phyloP scores from a whole-genome alignment of 2,329 filamentous ascomycete species.

The Neobulgaria alba region DNA sequence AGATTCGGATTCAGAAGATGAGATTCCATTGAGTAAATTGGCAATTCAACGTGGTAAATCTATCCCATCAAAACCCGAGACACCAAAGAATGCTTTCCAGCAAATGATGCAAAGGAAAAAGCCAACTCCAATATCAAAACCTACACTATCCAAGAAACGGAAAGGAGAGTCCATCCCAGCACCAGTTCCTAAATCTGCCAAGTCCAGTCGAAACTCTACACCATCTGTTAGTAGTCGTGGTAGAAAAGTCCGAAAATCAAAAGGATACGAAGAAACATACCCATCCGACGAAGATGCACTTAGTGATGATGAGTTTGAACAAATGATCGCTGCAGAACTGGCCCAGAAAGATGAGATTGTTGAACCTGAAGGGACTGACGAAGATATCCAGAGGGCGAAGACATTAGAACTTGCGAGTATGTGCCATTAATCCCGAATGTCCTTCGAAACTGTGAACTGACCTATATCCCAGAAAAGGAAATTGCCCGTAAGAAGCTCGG shows the following conservation, averaged over 20 bases:
- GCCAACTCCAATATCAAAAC: slow-evolving; percentile 1
- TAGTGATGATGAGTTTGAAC: slow-evolving; percentile 78
- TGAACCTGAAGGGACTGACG: slow-evolving; percentile 30
- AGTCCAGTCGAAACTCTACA: slow-evolving; percentile 67
- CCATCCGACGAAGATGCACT: slow-evolving; percentile 54
- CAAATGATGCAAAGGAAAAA: slow-evolving; percentile 31
- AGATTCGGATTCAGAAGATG: slow-evolving; percentile 22
- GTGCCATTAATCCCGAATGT: slow-evolving; percentile 25
- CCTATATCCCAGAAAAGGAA: slow-evolving; percentile 64
- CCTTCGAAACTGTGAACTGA: neutral
- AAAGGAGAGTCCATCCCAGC: slow-evolving; percentile 37
- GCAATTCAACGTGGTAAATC: slow-evolving; percentile 16
- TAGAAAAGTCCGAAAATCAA: slow-evolving; percentile 34
- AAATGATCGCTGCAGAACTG: slow-evolving; percentile 60
- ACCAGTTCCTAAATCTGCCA: slow-evolving; percentile 59
- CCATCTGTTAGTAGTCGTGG: slow-evolving; percentile 45
- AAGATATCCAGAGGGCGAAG: slow-evolving; percentile 56
- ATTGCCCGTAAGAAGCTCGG: slow-evolving; percentile 87
- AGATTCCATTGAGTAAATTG: slow-evolving; percentile 20
- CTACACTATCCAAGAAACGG: slow-evolving; percentile 42
- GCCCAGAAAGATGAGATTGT: slow-evolving; percentile 39
- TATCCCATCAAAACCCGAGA: slow-evolving; percentile 8
- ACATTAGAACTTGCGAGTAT: slow-evolving; percentile 70
- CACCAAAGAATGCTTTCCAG: slow-evolving; percentile 37
- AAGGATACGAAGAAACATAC: slow-evolving; percentile 45